These are phyloP conservation scores for Citrus trifoliata DNA, from an alignment of 345 rosid species.

Conservation along the genomic window DNA sequence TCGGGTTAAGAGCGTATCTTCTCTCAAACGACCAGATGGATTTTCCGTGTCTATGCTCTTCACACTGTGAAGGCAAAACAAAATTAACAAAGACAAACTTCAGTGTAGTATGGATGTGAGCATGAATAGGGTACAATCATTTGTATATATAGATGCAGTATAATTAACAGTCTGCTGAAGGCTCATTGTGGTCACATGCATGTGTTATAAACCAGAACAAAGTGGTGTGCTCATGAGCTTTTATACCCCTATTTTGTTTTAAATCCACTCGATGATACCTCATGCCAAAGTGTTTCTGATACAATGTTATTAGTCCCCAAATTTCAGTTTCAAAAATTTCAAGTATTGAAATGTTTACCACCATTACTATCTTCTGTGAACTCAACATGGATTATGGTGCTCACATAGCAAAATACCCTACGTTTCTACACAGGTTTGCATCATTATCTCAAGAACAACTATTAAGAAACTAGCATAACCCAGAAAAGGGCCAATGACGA, in stretches of 20 bases:
- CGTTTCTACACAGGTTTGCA: neutral
- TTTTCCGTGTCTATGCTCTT: conserved; percentile 31
- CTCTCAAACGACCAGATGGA: conserved; percentile 39
- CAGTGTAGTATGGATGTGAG: neutral
- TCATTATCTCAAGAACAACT: neutral
- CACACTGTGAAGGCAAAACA: conserved; percentile 34
- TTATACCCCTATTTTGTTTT: neutral
- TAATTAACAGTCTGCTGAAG: neutral
- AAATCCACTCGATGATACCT: neutral
- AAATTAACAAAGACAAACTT: conserved; percentile 26
- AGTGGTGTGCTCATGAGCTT: neutral
- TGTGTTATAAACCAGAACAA: neutral
- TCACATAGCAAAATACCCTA: neutral
- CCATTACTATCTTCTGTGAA: neutral
- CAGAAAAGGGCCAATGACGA: neutral
- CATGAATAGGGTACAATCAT: neutral
- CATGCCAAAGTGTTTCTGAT: neutral
- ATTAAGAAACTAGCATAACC: neutral
- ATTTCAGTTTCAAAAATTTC: neutral
- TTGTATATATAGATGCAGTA: neutral
- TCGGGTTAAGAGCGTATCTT: conserved; percentile 40
- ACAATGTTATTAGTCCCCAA: neutral
- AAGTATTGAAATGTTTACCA: neutral
- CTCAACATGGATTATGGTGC: neutral
- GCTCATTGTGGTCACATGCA: neutral